Evolutionary conservation across 176 grass and related monocot species (phyloP).

Genomic region (Oryza coarctata): DNA sequence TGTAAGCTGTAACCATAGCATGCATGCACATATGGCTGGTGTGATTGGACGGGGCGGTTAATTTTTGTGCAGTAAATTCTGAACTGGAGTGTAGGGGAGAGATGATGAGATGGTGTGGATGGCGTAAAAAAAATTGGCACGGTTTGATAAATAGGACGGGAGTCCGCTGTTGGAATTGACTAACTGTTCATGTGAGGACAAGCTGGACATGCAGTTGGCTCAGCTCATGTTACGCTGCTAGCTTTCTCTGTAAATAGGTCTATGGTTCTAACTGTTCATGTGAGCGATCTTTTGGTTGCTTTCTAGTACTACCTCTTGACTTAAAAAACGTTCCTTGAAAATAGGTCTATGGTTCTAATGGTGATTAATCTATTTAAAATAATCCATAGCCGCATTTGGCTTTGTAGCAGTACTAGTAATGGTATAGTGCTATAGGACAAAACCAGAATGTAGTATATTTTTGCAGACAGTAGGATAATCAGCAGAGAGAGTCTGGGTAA

Average conservation of each 20-base stretch:
- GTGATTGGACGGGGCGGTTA: slow-evolving; percentile 38
- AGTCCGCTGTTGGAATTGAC: slow-evolving; percentile 40
- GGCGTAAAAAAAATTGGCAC: not conserved
- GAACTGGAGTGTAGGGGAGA: not conserved
- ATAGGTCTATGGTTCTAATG: not conserved
- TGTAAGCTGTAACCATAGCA: not conserved
- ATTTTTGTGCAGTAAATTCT: slow-evolving; percentile 21
- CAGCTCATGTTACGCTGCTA: not conserved
- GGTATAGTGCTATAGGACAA: not conserved
- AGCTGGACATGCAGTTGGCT: slow-evolving; percentile 34
- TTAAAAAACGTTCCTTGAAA: not conserved
- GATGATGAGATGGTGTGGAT: not conserved
- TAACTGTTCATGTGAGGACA: slow-evolving; percentile 44
- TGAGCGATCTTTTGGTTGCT: not conserved
- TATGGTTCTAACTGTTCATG: no score
- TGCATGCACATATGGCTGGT: slow-evolving; percentile 27
- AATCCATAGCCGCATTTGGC: not conserved
- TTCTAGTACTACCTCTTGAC: not conserved
- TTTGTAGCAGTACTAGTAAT: not conserved
- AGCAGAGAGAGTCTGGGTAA: not conserved
- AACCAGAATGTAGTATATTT: not conserved
- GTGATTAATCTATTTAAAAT: not conserved
- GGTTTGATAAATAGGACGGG: not conserved
- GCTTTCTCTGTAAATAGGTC: slow-evolving; percentile 9
- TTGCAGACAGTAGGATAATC: not conserved